Evolutionary conservation across 768 basidiomycete genomes (phyloP), one percentile per base, ranked within the genome.

Genomic region (Leccinellum luteum): DNA sequence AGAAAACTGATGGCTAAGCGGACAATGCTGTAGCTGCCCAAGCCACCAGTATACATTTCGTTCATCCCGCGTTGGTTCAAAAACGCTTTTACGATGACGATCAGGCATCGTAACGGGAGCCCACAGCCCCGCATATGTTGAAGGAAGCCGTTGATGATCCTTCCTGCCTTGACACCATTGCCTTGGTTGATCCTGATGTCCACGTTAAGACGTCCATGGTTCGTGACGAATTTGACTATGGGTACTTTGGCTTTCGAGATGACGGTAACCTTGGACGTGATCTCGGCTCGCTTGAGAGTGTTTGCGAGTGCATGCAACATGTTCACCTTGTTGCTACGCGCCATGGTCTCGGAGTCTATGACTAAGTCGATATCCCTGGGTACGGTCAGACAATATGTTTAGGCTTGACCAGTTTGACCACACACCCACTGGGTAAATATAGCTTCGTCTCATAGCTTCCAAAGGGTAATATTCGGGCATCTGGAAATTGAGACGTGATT

Each of bases 191-290:
- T 78, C 67, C 91, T 94, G 67, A 98, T 91, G 67, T 99, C 96
- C 61, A 99, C 92, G 57, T 90, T 82, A 68, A 97, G 85, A 35
- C 84, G 82, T 21, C 91, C 94, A 60, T 86, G 82, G 8, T 77
- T 81, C 3, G 95, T 93, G 55, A 90, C 76, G 69, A 98, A 97
- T 75, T 99, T 99, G 73, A 99, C 81, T 70, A 99, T 98, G 30
- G 96, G 97, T 7, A 98, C 95, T 74, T 87, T 91, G 52, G 97
- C 95, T 77, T 87, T 92, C 28, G 88, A 86, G 62, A 99, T 94
- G 71, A 98, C 86, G 28, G 88, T 87, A 38, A 98, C 90, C 45
- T 86, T 83, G 25, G 81, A 78, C 1, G 94, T 92, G 58, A 98
- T 86, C 9, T 83, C 78, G 1, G 85, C 80, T 32, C 82, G 83